A percentile compares a stretch with the other conserved stretches of the same genome.
Evolutionary conservation across 75 land plant species (phyloP).

Genomic region (Pseudotsuga menziesii): DNA sequence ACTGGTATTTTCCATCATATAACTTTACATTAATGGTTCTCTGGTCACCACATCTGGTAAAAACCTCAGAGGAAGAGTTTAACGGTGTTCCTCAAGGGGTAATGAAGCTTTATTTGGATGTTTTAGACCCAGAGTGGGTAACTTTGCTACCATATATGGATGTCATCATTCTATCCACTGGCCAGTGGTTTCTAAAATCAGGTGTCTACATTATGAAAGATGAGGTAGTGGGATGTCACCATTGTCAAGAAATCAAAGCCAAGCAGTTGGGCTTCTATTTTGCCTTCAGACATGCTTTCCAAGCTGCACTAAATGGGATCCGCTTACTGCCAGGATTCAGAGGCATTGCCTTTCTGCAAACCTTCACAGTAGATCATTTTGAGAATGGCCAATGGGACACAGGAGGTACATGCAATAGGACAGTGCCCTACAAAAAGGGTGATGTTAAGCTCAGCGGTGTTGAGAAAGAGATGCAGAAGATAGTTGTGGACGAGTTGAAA

Average conservation of each 20-base stretch:
- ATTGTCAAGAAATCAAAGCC: constrained; percentile 12
- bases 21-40: constrained; percentile 30
- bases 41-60: constrained; percentile 42
- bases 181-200: constrained; percentile 40
- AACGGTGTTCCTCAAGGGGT: constrained; percentile 10
- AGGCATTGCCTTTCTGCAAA: constrained; percentile 54
- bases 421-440: constrained; percentile 27
- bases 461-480: constrained; percentile 35
- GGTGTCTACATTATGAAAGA: constrained; percentile 24
- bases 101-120: constrained; percentile 15
- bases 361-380: constrained; percentile 79
- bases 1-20: constrained; percentile 37
- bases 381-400: constrained; percentile 74
- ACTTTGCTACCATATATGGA: constrained; percentile 11
- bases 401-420: constrained; percentile 74
- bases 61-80: constrained; percentile 14
- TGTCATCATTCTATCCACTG: constrained; percentile 19
- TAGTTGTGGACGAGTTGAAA: constrained; percentile 52
- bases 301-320: constrained; percentile 6
- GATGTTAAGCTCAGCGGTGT: constrained; percentile 12
- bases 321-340: constrained; percentile 13
- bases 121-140: constrained; percentile 14
- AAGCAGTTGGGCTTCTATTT: constrained; percentile 28
- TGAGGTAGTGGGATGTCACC: constrained; percentile 33
- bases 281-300: constrained; percentile 1